phyloP scores from a whole-genome alignment of 202 grass and related monocot species.

The Alloteropsis angusta region DNA sequence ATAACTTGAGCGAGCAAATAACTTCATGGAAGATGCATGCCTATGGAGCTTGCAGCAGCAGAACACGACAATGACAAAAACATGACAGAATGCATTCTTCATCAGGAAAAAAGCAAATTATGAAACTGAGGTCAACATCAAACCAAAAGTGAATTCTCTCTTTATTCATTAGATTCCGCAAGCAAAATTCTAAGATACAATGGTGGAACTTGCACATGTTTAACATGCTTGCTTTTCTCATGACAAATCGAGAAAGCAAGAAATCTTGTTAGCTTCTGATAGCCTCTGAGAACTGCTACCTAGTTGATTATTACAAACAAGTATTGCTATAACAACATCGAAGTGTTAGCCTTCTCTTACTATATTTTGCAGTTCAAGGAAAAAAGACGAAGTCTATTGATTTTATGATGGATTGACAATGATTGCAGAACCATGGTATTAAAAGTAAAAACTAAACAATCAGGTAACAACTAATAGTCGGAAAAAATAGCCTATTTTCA shows the following conservation, averaged over 20 bases:
- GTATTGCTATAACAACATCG: neutral
- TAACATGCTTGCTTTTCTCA: conserved; percentile 20
- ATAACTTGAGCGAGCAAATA: conserved; percentile 44
- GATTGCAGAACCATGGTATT: neutral
- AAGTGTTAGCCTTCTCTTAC: neutral
- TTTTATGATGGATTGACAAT: neutral
- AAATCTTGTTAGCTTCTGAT: conserved; percentile 22
- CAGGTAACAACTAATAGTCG: conserved; percentile 10
- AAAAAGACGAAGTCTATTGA: neutral
- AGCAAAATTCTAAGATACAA: conserved; percentile 25
- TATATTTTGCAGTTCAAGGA: neutral
- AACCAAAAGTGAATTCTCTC: conserved; percentile 34
- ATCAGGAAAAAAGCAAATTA: conserved; percentile 22
- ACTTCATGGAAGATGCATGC: conserved; percentile 30
- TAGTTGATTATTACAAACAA: neutral
- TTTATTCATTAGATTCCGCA: conserved; percentile 37
- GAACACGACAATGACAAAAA: conserved; percentile 17
- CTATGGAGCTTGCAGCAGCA: conserved; percentile 20
- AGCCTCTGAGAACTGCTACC: neutral
- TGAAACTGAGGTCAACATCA: conserved; percentile 38
- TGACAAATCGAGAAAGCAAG: conserved; percentile 31
- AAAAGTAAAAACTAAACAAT: neutral
- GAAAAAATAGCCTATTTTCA: neutral
- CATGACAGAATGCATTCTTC: conserved; percentile 42
- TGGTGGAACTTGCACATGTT: conserved; percentile 40